phyloP scores from a whole-genome alignment of 352 stramenopile genomes.

The Phytophthora rubi region DNA sequence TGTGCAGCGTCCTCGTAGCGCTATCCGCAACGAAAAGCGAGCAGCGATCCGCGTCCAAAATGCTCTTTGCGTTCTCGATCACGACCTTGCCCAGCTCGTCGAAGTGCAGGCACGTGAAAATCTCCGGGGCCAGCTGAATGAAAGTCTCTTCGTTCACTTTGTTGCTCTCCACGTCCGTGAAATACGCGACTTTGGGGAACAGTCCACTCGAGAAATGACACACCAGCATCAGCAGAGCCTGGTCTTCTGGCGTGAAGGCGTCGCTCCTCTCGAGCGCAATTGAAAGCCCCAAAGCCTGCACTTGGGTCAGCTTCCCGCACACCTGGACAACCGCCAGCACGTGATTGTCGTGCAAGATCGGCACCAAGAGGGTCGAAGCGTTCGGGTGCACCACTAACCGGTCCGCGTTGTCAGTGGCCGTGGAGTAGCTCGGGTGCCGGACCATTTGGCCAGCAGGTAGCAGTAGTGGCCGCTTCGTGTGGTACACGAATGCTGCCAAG shows the following conservation, averaged over 20 bases:
- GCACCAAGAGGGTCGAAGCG: slow-evolving; percentile 66
- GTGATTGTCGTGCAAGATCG: slow-evolving; percentile 46
- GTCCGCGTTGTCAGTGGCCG: slow-evolving; percentile 63
- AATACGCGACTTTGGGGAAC: slow-evolving; percentile 75
- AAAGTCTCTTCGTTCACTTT: slow-evolving; percentile 85
- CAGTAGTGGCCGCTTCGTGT: slow-evolving; percentile 70
- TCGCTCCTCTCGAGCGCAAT: slow-evolving; percentile 68
- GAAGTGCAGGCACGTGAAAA: slow-evolving; percentile 84
- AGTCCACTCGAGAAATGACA: slow-evolving; percentile 69
- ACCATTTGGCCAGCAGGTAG: slow-evolving; percentile 54
- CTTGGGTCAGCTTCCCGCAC: slow-evolving; percentile 64
- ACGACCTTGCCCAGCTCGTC: slow-evolving; percentile 79
- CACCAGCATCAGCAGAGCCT: slow-evolving; percentile 55
- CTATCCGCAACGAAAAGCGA: slow-evolving; percentile 77
- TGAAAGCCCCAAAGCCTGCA: slow-evolving; percentile 64
- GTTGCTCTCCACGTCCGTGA: slow-evolving; percentile 83
- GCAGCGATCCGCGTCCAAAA: slow-evolving; percentile 77
- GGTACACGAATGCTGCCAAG: slow-evolving; percentile 69
- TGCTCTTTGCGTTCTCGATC: slow-evolving; percentile 78
- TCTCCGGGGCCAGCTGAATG: slow-evolving; percentile 73
- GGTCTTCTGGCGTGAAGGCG: slow-evolving; percentile 66
- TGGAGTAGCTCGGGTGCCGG: slow-evolving; percentile 60
- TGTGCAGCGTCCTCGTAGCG: slow-evolving; percentile 58
- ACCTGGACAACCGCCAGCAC: slow-evolving; percentile 65
- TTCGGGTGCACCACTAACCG: slow-evolving; percentile 60